Base-by-base conservation (phyloP, 2,329 filamentous ascomycete genomes). In the Mollisia scopiformis region DNA sequence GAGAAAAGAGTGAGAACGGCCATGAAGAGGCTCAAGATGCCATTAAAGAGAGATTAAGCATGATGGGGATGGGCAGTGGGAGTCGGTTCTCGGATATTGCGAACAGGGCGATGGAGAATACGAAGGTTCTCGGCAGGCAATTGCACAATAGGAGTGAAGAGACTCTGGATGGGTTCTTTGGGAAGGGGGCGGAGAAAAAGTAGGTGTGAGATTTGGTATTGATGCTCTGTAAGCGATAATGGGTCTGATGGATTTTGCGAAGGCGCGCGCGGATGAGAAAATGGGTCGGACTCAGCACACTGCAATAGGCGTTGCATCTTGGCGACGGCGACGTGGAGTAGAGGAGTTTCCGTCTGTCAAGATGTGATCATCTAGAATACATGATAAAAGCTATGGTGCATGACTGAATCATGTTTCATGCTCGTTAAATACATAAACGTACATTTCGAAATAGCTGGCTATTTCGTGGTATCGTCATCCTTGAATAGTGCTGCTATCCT, bases 61-160 rank as follows among this genome's bases (percentile, higher is more conserved):
- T 35, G 11, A 11, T 28, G 21, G 43, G 23, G 6, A 21, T 4
- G 10, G 16, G 39, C 16, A 27, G 43, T 27, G 25, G 43, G 7
- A 28, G 4, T 3, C 50, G 19, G 3, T 65, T 72, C 14, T 66
- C 66, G 7, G 71, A 70, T 51, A 55, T 72, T 55, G 70, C 69
- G 6, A 55, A 66, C 1, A 68, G 62, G 58, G 63, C 68, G 16
- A 54, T 71, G 23, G 66, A 66, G 43, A 68, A 72, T 56, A 67
- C 68, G 33, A 71, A 56, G 56, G 52, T 39, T n/a, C 37, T 66
- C 6, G 66, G 64, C 1, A 63, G 58, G 33, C 61, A 67, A 30
- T 28, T 68, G 23, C 62, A 66, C 43, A 61, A 66, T 37, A 66
- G 58, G 56, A 61, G 62, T 19, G 58, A 51, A 6, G 27, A 52